phyloP scores from a whole-genome alignment of 1,139 yeast genomes.

The Hyphopichia khmerensis region DNA sequence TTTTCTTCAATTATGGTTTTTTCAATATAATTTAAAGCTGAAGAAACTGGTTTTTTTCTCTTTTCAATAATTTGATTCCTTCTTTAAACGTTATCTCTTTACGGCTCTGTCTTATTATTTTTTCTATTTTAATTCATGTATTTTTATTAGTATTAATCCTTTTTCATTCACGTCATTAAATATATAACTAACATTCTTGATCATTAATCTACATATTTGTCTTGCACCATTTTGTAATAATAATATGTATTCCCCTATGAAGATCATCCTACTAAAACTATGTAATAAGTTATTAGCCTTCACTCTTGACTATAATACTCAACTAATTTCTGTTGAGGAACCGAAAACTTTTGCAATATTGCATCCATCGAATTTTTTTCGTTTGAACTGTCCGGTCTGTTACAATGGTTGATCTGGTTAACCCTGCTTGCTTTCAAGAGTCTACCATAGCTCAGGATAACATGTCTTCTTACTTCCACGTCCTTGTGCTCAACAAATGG shows the following conservation, averaged over 20 bases:
- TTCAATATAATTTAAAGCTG: conserved; percentile 1
- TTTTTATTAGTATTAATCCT: not conserved
- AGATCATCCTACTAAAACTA: no score
- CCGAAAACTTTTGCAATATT: conserved; percentile 25
- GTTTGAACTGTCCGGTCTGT: conserved; percentile 5
- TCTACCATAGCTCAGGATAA: conserved; percentile 42
- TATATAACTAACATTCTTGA: no score
- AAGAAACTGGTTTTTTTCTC: conserved; percentile 6
- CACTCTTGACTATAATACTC: conserved; percentile 32
- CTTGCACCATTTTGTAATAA: not conserved
- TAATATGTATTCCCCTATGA: no score
- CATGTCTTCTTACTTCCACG: conserved; percentile 41
- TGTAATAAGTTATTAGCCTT: no score
- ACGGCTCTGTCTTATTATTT: not conserved
- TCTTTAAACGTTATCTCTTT: not conserved
- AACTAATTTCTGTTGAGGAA: conserved; percentile 36
- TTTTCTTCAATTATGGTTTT: not conserved
- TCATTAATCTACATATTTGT: no score
- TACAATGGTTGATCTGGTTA: conserved; percentile 6
- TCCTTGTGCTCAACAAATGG: conserved; percentile 27
- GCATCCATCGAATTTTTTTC: conserved; percentile 17
- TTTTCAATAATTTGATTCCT: conserved; percentile 5
- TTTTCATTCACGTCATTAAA: not conserved
- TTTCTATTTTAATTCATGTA: not conserved
- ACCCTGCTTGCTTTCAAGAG: conserved; percentile 21